Conservation (phyloP, 768 basidiomycete genomes). For the Pulveroboletus sp. region DNA sequence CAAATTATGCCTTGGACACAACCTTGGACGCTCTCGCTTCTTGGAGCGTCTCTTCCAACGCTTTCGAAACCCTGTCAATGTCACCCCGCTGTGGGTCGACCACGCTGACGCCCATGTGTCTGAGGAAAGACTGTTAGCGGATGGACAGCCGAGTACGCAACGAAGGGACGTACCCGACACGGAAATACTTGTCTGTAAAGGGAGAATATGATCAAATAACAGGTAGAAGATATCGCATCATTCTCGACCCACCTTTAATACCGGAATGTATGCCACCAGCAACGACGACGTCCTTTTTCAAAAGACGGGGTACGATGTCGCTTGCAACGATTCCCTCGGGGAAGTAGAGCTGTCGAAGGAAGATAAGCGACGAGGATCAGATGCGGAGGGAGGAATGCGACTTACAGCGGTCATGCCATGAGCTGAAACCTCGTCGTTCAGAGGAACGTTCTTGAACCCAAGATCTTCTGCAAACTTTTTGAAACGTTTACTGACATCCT, state of each 20-base stretch:
- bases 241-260: constrained; percentile 62
- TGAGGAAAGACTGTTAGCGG: constrained; percentile 21
- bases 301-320: constrained; percentile 75
- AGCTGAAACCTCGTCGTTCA: constrained; percentile 61
- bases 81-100: constrained; percentile 70
- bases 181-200: constrained; percentile 78
- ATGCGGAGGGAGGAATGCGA: neutral
- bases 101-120: constrained; percentile 91
- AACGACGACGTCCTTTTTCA: constrained; percentile 70
- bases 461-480: constrained; percentile 63
- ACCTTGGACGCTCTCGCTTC: constrained; percentile 30
- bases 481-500: constrained; percentile 61
- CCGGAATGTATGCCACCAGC: constrained; percentile 86
- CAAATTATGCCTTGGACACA: constrained; percentile 13
- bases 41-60: constrained; percentile 56
- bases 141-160: neutral
- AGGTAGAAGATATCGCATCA: neutral
- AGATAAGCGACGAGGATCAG: neutral
- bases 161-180: constrained; percentile 62
- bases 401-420: constrained; percentile 93
- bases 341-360: constrained; percentile 61
- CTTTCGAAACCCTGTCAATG: constrained; percentile 65
- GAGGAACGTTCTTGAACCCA: constrained; percentile 73
- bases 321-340: constrained; percentile 77
- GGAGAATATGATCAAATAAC: constrained; percentile 4